Conservation (phyloP, 306 rosid genomes). For the Prunus persica region Prunus_persica_NCBIv2 NC_034013.1:10649001-10649500, state of each 20-base stretch:
- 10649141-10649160: conserved; percentile 64
- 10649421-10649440: neutral
- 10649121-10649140: conserved; percentile 65
- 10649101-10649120: conserved; percentile 60
- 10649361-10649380: neutral
- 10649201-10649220: conserved; percentile 30
- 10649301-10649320: neutral
- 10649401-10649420: neutral
- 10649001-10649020: conserved; percentile 33
- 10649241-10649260: neutral
- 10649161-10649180: conserved; percentile 53
- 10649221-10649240: conserved; percentile 6
- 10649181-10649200: conserved; percentile 46
- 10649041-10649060: conserved; percentile 36
- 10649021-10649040: conserved; percentile 10
- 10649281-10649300: neutral
- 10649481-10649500: neutral
- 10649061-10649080: conserved; percentile 61
- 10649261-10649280: neutral
- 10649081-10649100: conserved; percentile 76
- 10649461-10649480: neutral
- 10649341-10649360: neutral
- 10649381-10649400: neutral
- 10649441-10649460: neutral
- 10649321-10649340: neutral